Evolutionary conservation across 2,329 filamentous ascomycete species (phyloP), one percentile per base, ranked within the genome.

Genomic region (Penicillium nordicum): DNA sequence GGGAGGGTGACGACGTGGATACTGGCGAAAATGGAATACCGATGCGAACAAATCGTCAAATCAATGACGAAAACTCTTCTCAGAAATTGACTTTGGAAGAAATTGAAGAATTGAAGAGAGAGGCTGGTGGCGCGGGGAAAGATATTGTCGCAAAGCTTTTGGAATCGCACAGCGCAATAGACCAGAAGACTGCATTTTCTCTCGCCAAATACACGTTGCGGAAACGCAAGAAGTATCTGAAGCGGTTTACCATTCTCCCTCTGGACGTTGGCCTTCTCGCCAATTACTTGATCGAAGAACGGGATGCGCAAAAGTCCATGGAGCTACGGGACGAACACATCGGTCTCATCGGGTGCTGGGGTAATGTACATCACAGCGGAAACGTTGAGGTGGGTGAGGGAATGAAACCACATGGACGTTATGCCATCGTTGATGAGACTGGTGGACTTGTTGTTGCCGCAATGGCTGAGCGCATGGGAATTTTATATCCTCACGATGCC

Each of bases 151-250:
- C 90, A n/a, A 96, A 92, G 75, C 85, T 99, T 27, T 84, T 99
- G 74, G 82, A 92, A 30, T 94, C 92, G 42, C 94, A 99, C 74
- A 87, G 89, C 18, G 89, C 88, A 1, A 82, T 99, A 42, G 92
- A 96, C 64, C 89, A 97, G 77, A 99, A 99, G 80, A 97, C 94
- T 0, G 82, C 86, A 0, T 99, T 95, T 69, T 95, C 92, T 2
- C 79, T 97, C 56, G 92, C 93, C 42, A 99, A 99, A 74, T 99
- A 99, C 76, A 96, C 94, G 68, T 79, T 97, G 18, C 82, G 96
- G 44, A 99, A 99, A 78, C 88, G 90, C 62, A 92, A 88, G 71
- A 99, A 99, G 75, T 97, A 96, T 72, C 83, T 97, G 61, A 87
- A 89, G 67, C 82, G 92, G 12, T 97, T 99, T 69, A 90, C 89